phyloP scores from a whole-genome alignment of 768 basidiomycete genomes.

The Leccinum barrowsii region DNA sequence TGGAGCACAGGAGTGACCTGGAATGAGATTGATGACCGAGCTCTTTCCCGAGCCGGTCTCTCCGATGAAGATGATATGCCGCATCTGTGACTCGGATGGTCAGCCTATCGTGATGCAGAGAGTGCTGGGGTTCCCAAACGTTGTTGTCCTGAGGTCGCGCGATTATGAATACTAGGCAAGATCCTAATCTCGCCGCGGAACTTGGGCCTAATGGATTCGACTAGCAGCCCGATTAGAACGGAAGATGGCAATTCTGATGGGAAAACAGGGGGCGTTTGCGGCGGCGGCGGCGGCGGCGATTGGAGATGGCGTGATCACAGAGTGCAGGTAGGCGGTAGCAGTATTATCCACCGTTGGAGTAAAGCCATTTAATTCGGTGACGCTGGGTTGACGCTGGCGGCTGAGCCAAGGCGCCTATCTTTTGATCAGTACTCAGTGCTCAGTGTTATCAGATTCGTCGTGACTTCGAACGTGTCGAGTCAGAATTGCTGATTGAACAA shows the following conservation, averaged over 20 bases:
- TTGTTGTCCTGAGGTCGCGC: background rate
- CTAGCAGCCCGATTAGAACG: background rate
- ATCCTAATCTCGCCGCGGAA: background rate
- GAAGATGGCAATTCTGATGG: background rate
- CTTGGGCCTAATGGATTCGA: background rate
- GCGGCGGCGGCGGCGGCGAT: no score
- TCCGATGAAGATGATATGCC: conserved; percentile 36
- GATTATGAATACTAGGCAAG: background rate
- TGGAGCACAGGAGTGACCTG: conserved; percentile 16
- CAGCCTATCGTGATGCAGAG: background rate
- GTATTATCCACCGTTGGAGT: background rate
- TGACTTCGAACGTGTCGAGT: no score
- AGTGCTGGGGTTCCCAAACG: background rate
- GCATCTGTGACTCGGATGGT: conserved; percentile 1
- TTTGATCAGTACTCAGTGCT: background rate
- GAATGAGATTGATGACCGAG: conserved; percentile 41
- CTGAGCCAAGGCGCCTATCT: background rate
- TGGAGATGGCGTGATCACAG: background rate
- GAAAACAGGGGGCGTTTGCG: background rate
- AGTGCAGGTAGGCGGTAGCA: background rate
- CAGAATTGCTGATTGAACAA: no score
- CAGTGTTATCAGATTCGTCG: background rate
- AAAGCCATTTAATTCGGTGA: background rate
- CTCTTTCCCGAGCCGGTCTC: conserved; percentile 37
- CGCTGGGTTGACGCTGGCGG: background rate